Percentiles rank a stretch among this genome's conserved stretches.
phyloP scores from a whole-genome alignment of 2,329 filamentous ascomycete species.

The Paecilomyces dactylethromorphus region DNA sequence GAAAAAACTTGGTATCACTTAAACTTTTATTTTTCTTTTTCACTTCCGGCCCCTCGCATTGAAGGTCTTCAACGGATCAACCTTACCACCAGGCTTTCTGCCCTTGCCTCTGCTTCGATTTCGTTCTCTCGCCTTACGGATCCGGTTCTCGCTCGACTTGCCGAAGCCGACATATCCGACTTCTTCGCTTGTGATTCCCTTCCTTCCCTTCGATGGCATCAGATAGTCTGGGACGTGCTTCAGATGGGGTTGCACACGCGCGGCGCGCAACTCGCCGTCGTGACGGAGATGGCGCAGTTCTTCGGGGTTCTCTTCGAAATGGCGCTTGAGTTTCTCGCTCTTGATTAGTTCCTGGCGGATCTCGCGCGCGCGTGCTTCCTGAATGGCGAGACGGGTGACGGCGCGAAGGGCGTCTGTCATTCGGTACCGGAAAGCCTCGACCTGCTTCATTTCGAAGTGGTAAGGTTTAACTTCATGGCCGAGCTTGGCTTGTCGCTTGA shows the following conservation, averaged over 20 bases:
- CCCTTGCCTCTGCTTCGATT: constrained; percentile 39
- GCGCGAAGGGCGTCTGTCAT: constrained; percentile 87
- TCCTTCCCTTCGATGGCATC: constrained; percentile 69
- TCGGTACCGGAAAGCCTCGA: constrained; percentile 90
- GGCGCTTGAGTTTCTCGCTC: constrained; percentile 85
- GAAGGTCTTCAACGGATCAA: constrained; percentile 85
- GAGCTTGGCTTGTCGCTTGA: constrained; percentile 68
- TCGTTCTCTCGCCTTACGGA: constrained; percentile 43
- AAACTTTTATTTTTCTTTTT: constrained; percentile 11
- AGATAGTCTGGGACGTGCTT: constrained; percentile 94
- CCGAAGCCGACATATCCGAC: constrained; percentile 69
- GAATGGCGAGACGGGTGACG: constrained; percentile 81
- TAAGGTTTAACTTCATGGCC: constrained; percentile 83
- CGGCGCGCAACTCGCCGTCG: constrained; percentile 78
- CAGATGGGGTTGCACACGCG: constrained; percentile 78
- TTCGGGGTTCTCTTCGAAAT: constrained; percentile 95
- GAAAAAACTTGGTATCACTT: constrained; percentile 14
- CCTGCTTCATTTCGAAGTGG: constrained; percentile 87
- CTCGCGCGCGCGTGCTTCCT: constrained; percentile 83
- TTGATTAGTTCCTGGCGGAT: constrained; percentile 84
- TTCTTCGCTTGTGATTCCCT: constrained; percentile 57
- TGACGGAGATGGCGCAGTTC: constrained; percentile 84
- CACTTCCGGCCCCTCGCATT: constrained; percentile 50
- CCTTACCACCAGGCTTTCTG: constrained; percentile 53
- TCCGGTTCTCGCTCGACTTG: constrained; percentile 44